Evolutionary conservation across 345 rosid genomes (phyloP), one percentile per base, ranked within the genome.

Genomic region (Gossypium stocksii): DNA sequence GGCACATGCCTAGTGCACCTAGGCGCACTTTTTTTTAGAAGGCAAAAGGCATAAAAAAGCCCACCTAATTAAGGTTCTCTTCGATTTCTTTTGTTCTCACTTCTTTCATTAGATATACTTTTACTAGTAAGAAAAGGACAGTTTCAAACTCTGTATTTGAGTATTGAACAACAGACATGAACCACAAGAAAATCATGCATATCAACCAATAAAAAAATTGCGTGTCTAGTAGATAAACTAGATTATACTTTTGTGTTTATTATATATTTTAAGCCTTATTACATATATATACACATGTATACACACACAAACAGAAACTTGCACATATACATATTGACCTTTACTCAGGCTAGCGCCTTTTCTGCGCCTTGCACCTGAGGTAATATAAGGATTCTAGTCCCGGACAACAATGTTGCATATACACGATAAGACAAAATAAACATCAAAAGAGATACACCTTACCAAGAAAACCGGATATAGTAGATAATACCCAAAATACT

Each of bases 401-500:
- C 5, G 0, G 61, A 57, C 7, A 57, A 57, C 77, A 84, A 75
- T 78, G 76, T 74, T 19, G 16, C 27, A 16, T 20, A 23, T 44
- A 16, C 44, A 63, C 0, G 13, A 34, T 20, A 3, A 62, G 46
- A 78, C 49, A 75, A 60, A 58, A 76, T 20, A 49, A 63, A 51
- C 69, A 69, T 60, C 17, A 10, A 57, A 13, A 61, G 22, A 20
- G 16, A 69, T 54, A 62, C 6, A 57, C 70, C 49, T 82, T 91
- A 96, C 99, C 99, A 96, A 74, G 99, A 82, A 79, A 96, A 96
- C 20, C 99, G 97, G 85, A 96, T 96, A 79, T 93, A 96, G 89
- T 90, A 93, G 78, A 96, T 96, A 80, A 96, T 93, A 83, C 99
- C 99, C 85, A 96, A 79, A 73, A 96, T 96, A 84, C 89, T 96